Evolutionary conservation across 768 basidiomycete genomes (phyloP).

Genomic region (Trametes villosa): DNA sequence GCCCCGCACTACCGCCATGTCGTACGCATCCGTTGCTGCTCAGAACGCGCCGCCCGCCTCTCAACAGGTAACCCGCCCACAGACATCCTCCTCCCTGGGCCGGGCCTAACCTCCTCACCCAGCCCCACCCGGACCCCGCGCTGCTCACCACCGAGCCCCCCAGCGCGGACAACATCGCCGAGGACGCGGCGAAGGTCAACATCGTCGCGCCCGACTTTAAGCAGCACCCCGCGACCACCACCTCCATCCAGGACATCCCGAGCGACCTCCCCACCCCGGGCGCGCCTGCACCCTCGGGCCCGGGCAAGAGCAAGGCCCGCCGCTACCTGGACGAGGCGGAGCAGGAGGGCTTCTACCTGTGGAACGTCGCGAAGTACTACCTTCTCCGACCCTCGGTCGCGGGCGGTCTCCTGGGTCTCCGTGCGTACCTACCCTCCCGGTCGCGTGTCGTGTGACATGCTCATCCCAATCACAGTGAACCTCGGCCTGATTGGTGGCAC

Average conservation of each 20-base stretch:
- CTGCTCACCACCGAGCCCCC: conserved; percentile 52
- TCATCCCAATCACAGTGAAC: conserved; percentile 55
- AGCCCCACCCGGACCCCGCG: conserved; percentile 69
- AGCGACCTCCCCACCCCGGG: conserved; percentile 27
- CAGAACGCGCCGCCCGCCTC: conserved; percentile 56
- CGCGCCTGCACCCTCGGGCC: conserved; percentile 19
- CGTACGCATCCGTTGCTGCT: conserved; percentile 72
- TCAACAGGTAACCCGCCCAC: conserved; percentile 42
- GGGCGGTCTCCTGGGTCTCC: conserved; percentile 71
- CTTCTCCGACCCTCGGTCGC: conserved; percentile 70
- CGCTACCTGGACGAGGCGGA: conserved; percentile 44
- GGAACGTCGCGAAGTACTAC: conserved; percentile 54
- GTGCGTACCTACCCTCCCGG: conserved; percentile 43
- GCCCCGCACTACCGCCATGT: conserved; percentile 48
- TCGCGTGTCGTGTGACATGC: background rate
- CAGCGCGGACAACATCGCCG: conserved; percentile 42
- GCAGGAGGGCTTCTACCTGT: conserved; percentile 57
- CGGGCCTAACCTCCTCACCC: conserved; percentile 22
- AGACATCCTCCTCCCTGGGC: conserved; percentile 6
- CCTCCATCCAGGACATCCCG: conserved; percentile 27
- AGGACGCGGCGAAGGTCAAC: conserved; percentile 59
- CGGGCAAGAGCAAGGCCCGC: conserved; percentile 40
- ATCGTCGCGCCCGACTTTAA: conserved; percentile 57
- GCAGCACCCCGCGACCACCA: conserved; percentile 47
- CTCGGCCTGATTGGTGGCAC: conserved; percentile 66